Evolutionary conservation across 352 stramenopile species (phyloP).

Genomic region (Globisporangium iwayamae): DNA sequence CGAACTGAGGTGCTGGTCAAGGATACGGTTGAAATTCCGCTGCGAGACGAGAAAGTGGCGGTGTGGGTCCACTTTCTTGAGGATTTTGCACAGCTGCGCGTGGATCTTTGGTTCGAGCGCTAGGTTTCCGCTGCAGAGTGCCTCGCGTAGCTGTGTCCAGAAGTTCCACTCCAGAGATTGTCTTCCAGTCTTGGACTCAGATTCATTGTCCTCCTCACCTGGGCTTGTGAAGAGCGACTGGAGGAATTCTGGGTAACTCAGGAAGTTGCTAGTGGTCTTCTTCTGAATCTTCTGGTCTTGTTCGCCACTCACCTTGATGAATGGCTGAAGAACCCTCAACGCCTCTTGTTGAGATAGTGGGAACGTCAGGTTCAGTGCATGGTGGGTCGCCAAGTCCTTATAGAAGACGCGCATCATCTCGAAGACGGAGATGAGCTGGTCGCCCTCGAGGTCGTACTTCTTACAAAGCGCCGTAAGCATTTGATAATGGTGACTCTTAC

Average conservation of each 20-base stretch:
- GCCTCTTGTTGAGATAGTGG: conserved; percentile 37
- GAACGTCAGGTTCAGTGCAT: conserved; percentile 27
- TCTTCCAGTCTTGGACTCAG: background rate
- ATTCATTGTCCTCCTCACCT: background rate
- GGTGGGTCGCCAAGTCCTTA: conserved; percentile 32
- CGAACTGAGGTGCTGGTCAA: conserved; percentile 38
- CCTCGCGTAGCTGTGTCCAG: conserved; percentile 33
- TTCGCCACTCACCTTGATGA: conserved; percentile 1
- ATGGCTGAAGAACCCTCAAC: conserved; percentile 21
- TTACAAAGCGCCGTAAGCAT: conserved; percentile 38
- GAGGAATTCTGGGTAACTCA: conserved; percentile 37
- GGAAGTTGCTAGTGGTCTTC: conserved; percentile 13
- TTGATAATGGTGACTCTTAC: conserved; percentile 9
- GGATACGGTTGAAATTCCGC: conserved; percentile 43
- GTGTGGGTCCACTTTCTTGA: conserved; percentile 43
- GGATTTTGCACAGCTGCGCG: conserved; percentile 45
- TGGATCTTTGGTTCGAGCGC: conserved; percentile 30
- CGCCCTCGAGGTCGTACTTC: conserved; percentile 43
- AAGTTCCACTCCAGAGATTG: conserved; percentile 29
- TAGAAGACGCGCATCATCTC: conserved; percentile 38
- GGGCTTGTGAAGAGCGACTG: conserved; percentile 26
- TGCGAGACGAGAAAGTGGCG: conserved; percentile 28
- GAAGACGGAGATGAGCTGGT: conserved; percentile 29
- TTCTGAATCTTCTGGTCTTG: background rate
- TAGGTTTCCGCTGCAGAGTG: conserved; percentile 27